phyloP scores from a whole-genome alignment of 192 early-diverging fungal species.

The Coemansia sp. region DNA sequence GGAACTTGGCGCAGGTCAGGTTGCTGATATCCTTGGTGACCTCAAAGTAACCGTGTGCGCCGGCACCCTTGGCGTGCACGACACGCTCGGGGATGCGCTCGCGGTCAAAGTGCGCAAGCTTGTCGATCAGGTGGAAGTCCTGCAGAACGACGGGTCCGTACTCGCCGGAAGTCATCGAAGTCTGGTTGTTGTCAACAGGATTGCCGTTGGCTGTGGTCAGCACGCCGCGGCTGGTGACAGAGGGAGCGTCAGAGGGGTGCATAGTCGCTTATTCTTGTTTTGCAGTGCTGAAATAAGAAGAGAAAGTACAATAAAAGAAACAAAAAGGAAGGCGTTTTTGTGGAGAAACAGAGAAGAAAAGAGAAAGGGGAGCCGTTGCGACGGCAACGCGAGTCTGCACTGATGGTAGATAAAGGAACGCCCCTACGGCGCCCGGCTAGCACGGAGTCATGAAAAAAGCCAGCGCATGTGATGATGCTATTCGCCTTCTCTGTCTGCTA shows the following conservation, averaged over 20 bases:
- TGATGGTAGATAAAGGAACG: constrained; percentile 3
- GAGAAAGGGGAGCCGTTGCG: background rate
- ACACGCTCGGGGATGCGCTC: constrained; percentile 86
- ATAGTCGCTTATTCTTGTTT: constrained; percentile 9
- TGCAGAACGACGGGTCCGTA: constrained; percentile 67
- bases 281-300: background rate
- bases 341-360: constrained; percentile 9
- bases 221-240: constrained; percentile 42
- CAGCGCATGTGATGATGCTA: background rate
- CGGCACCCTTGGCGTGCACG: constrained; percentile 83
- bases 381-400: background rate
- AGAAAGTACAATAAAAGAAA: constrained; percentile 3
- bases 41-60: constrained; percentile 84
- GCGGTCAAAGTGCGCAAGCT: constrained; percentile 80
- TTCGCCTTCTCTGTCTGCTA: background rate
- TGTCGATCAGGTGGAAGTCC: constrained; percentile 78
- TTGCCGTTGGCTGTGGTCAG: constrained; percentile 64
- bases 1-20: constrained; percentile 72
- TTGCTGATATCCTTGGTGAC: constrained; percentile 68
- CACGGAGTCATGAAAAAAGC: background rate
- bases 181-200: constrained; percentile 77
- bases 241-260: constrained; percentile 49
- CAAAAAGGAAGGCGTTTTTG: background rate
- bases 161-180: constrained; percentile 66
- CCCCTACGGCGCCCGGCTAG: background rate